Conservation (phyloP, 371 early-diverging fungal genomes). For the Chytridium lagenaria region DNA sequence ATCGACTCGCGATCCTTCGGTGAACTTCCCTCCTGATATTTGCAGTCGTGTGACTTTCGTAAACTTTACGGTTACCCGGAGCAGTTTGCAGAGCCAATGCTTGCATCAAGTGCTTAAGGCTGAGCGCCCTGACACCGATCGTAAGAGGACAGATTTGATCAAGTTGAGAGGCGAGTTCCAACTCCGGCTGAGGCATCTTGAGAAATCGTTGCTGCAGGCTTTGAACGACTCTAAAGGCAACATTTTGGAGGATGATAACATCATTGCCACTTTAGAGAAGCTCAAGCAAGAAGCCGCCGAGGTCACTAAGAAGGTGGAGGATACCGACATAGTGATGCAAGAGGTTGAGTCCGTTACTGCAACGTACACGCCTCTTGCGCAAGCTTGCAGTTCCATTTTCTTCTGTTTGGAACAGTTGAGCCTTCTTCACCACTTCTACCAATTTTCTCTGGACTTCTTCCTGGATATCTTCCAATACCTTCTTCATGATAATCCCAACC, state of each 20-base stretch:
- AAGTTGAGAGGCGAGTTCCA: slow-evolving; percentile 97
- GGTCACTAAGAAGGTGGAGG: slow-evolving; percentile 88
- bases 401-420: slow-evolving; percentile 95
- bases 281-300: slow-evolving; percentile 96
- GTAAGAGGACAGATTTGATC: slow-evolving; percentile 88
- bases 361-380: slow-evolving; percentile 90
- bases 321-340: slow-evolving; percentile 93
- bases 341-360: slow-evolving; percentile 93
- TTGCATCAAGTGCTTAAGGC: slow-evolving; percentile 92
- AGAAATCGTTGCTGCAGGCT: slow-evolving; percentile 91
- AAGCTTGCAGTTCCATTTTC: slow-evolving; percentile 91
- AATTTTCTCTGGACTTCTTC: slow-evolving; percentile 97
- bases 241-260: slow-evolving; percentile 95
- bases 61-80: slow-evolving; percentile 97
- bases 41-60: slow-evolving; percentile 97
- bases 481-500: slow-evolving; percentile 76
- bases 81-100: slow-evolving; percentile 95
- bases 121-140: slow-evolving; percentile 95
- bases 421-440: slow-evolving; percentile 91
- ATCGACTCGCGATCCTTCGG: slow-evolving; percentile 92
- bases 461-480: slow-evolving; percentile 90
- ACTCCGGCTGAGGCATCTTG: slow-evolving; percentile 88
- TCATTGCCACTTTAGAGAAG: slow-evolving; percentile 91
- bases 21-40: slow-evolving; percentile 93
- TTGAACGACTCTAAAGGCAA: slow-evolving; percentile 95